Evolutionary conservation across 805 yeast genomes (phyloP).

Genomic region (Maudiozyma turicensis): DNA sequence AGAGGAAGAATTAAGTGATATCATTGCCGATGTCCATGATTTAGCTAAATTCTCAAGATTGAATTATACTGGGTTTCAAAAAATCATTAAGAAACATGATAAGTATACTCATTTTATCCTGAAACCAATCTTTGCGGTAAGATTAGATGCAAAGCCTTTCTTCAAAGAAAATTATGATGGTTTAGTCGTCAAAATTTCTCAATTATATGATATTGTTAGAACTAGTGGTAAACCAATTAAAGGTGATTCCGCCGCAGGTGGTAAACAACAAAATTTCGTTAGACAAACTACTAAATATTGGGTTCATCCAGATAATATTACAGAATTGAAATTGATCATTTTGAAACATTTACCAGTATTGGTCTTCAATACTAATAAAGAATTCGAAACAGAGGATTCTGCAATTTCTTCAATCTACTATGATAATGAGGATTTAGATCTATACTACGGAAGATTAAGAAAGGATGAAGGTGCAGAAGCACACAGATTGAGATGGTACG

Average conservation of each 20-base stretch:
- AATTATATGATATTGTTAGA: constrained; percentile 82
- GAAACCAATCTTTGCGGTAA: constrained; percentile 86
- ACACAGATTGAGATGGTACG: constrained; percentile 96
- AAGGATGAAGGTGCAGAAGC: constrained; percentile 99
- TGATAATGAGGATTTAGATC: constrained; percentile 80
- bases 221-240: constrained; percentile 91
- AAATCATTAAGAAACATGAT: constrained; percentile 93
- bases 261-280: constrained; percentile 93
- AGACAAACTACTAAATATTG: constrained; percentile 98
- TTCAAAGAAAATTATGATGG: constrained; percentile 91
- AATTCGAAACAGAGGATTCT: constrained; percentile 86
- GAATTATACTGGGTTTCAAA: constrained; percentile 95
- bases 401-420: constrained; percentile 96
- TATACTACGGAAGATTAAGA: constrained; percentile 87
- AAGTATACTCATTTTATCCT: constrained; percentile 72
- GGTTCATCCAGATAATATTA: constrained; percentile 98
- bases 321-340: constrained; percentile 86
- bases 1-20: constrained; percentile 70
- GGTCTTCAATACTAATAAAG: constrained; percentile 92
- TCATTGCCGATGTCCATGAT: constrained; percentile 96
- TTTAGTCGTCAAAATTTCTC: constrained; percentile 80
- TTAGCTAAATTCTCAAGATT: constrained; percentile 86
- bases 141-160: constrained; percentile 89
- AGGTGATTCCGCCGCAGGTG: constrained; percentile 98
- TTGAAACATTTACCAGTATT: constrained; percentile 93